A percentile compares a stretch with the other conserved stretches of the same genome.
phyloP scores from a whole-genome alignment of 164 flowering plant species.

The grape (Vitis vinifera) region ASM3070453v1 NC_081807.1:3283501-3284000 shows the following conservation, averaged over 20 bases:
- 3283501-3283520: too few relatives aligned
- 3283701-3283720: neutral
- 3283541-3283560: too few relatives aligned
- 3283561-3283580: too few relatives aligned
- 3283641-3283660: neutral
- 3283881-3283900: constrained; percentile 4
- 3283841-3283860: constrained; percentile 15
- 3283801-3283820: constrained; percentile 6
- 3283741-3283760: constrained; percentile 16
- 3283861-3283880: constrained; percentile 12
- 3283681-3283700: neutral
- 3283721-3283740: neutral
- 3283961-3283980: too few relatives aligned
- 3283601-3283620: too few relatives aligned
- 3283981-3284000: too few relatives aligned
- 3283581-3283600: too few relatives aligned
- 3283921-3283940: too few relatives aligned
- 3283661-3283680: constrained; percentile 11
- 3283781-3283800: constrained; percentile 11
- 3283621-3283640: too few relatives aligned
- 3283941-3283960: too few relatives aligned
- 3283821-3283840: constrained; percentile 6
- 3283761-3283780: constrained; percentile 12
- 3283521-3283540: too few relatives aligned
- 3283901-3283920: too few relatives aligned